Evolutionary conservation across 768 basidiomycete genomes (phyloP), one percentile per base, ranked within the genome.

Genomic region (Fibroporia radiculosa): DNA sequence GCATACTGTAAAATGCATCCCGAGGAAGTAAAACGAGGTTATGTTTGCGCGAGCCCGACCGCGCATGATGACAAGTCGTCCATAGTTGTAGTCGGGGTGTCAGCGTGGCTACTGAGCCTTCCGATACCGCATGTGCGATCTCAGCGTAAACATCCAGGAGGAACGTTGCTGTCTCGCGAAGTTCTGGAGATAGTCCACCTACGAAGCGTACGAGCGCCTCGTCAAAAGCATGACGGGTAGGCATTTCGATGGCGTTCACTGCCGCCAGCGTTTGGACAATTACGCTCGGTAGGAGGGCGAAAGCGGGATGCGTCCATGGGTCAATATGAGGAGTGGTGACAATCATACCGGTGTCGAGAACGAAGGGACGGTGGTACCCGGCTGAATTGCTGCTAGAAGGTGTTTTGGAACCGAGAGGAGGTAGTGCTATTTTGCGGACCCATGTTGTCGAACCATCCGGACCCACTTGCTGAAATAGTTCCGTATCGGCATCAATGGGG

Each of bases 131-230:
- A 40, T 64, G 68, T 29, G 74, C 72, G 25, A 82, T 53, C 28
- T 69, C 66, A 5, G 71, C 66, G 54, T 84, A 85, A 6, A 62
- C 59, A 5, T 80, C 80, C 1, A 72, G 68, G 3, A 69, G 53
- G 50, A 84, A 72, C 11, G 72, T 70, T 20, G 79, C 75, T 1
- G 78, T 80, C 48, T 84, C 82, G 36, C 71, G 70, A 34, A 84
- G 61, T 39, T 78, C 75, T 14, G 68, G 61, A 44, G 76, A 70
- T 31, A 84, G 66, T 14, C 67, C 68, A 41, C 62, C 62, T 33
- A 79, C 52, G 58, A 84, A 81, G 6, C 64, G 59, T 19, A 60
- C 50, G 31, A 84, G 62, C 3, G 62, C 57, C 32, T 70, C 71
- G 33, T 82, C 75, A 48, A 78, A 84, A 14, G 65, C 64, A 20